These are phyloP conservation scores for Stromatinia cepivora DNA, from an alignment of 2,329 filamentous ascomycete species.

Conservation along the genomic window DNA sequence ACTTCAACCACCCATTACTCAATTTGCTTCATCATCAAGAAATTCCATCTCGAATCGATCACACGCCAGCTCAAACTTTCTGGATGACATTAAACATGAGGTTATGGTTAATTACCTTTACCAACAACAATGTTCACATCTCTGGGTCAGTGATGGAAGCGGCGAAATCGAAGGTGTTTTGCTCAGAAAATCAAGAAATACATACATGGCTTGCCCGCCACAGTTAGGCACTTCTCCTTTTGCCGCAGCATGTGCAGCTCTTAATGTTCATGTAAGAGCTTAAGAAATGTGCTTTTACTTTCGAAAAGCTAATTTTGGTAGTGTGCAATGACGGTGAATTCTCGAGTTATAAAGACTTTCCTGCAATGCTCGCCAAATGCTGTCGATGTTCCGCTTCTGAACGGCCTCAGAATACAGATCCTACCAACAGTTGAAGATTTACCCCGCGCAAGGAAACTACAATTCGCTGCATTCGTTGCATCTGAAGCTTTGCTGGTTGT, in stretches of 20 bases:
- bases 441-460: slow-evolving; percentile 70
- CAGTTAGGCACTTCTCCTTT: slow-evolving; percentile 63
- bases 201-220: slow-evolving; percentile 73
- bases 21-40: slow-evolving; percentile 52
- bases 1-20: slow-evolving; percentile 51
- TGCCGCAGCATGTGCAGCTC: slow-evolving; percentile 62
- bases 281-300: neutral
- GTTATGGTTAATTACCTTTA: slow-evolving; percentile 83
- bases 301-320: slow-evolving; percentile 41
- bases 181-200: slow-evolving; percentile 64
- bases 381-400: slow-evolving; percentile 72
- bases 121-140: slow-evolving; percentile 72
- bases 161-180: slow-evolving; percentile 72
- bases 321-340: slow-evolving; percentile 81
- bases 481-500: slow-evolving; percentile 70
- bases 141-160: slow-evolving; percentile 71
- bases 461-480: slow-evolving; percentile 78
- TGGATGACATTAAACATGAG: slow-evolving; percentile 76
- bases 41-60: slow-evolving; percentile 51
- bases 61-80: slow-evolving; percentile 54
- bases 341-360: slow-evolving; percentile 75
- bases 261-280: slow-evolving; percentile 66
- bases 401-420: slow-evolving; percentile 76
- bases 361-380: slow-evolving; percentile 71
- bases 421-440: slow-evolving; percentile 71